Conservation (phyloP, 371 early-diverging fungal genomes). For the Mucor piriformis region DNA sequence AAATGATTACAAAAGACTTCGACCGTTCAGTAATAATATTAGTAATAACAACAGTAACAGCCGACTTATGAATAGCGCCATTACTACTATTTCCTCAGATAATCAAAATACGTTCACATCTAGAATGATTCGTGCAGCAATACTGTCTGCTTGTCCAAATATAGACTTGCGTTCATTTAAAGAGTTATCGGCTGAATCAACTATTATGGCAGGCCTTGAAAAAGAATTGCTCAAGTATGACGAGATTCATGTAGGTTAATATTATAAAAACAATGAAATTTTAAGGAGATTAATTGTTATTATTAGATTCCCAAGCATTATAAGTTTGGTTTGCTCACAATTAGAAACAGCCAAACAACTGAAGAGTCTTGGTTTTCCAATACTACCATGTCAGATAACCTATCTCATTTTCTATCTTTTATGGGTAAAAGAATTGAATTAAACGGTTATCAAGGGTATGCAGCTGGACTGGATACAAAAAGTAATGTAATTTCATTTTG, state of each 20-base stretch:
- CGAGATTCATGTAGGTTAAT: constrained; percentile 48
- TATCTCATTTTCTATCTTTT: constrained; percentile 69
- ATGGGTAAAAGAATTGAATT: constrained; percentile 75
- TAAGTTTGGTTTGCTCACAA: constrained; percentile 80
- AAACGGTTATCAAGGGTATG: constrained; percentile 77
- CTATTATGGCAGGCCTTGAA: constrained; percentile 56
- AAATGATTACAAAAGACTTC: constrained; percentile 15
- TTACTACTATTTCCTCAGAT: constrained; percentile 1
- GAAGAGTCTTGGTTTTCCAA: constrained; percentile 83
- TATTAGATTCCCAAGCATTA: constrained; percentile 69
- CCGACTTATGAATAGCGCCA: background rate
- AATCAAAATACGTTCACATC: constrained; percentile 14
- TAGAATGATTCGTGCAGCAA: constrained; percentile 38
- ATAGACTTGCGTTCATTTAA: constrained; percentile 39
- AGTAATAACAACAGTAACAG: background rate
- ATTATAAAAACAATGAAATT: background rate
- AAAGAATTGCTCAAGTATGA: constrained; percentile 59
- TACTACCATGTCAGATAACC: constrained; percentile 57
- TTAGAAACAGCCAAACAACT: constrained; percentile 65
- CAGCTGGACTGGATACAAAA: constrained; percentile 83
- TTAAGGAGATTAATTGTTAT: background rate
- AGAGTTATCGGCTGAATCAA: constrained; percentile 47
- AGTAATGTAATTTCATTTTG: constrained; percentile 41
- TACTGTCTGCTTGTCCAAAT: constrained; percentile 31
- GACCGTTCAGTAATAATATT: constrained; percentile 23